phyloP scores from a whole-genome alignment of 306 rosid genomes.

The Trifolium subterraneum region DNA sequence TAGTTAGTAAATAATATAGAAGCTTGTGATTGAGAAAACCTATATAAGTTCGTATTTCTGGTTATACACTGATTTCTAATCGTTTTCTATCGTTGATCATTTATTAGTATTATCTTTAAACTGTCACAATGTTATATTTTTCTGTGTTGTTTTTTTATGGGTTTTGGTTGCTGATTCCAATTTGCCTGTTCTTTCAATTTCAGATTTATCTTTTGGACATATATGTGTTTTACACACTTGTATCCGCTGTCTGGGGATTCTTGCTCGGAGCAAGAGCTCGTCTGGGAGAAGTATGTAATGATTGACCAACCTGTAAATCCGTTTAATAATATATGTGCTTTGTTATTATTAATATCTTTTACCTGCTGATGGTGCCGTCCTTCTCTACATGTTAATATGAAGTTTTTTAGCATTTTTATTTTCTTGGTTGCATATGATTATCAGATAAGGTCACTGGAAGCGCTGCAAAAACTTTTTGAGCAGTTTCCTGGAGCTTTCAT shows the following conservation, averaged over 20 bases:
- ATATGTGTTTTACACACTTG: slow-evolving; percentile 74
- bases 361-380: slow-evolving; percentile 10
- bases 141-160: neutral
- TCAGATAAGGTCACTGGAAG: slow-evolving; percentile 96
- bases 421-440: slow-evolving; percentile 22
- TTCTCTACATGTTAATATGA: slow-evolving; percentile 10
- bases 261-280: slow-evolving; percentile 94
- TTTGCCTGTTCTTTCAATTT: slow-evolving; percentile 30
- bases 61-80: neutral
- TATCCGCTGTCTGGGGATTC: slow-evolving; percentile 83
- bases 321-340: slow-evolving; percentile 25
- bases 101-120: neutral
- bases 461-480: slow-evolving; percentile 81
- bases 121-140: neutral
- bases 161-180: neutral
- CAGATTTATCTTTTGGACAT: slow-evolving; percentile 92
- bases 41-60: slow-evolving; percentile 18
- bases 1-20: neutral
- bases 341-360: slow-evolving; percentile 24
- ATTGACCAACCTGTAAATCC: slow-evolving; percentile 9
- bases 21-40: slow-evolving; percentile 11
- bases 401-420: slow-evolving; percentile 1
- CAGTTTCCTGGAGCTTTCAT: slow-evolving; percentile 92
- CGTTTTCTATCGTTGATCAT: neutral
- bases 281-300: slow-evolving; percentile 79